A percentile compares a stretch with the other conserved stretches of the same genome.
Conservation (phyloP, 768 basidiomycete species). For the Neoboletus subvelutipes region DNA sequence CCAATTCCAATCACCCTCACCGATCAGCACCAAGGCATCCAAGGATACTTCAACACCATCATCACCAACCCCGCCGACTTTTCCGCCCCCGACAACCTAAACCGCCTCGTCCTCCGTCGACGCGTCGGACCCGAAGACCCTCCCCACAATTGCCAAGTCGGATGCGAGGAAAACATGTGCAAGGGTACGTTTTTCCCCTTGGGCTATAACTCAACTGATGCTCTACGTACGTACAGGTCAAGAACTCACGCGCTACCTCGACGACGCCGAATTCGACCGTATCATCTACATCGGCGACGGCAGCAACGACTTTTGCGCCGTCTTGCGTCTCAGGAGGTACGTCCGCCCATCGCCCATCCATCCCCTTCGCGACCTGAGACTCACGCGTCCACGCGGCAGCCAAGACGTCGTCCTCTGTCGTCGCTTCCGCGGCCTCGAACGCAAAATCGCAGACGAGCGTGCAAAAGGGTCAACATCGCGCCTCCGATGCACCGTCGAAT, state of each 20-base stretch:
- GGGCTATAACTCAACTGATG: neutral
- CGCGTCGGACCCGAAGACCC: slow-evolving; percentile 72
- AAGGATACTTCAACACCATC: slow-evolving; percentile 74
- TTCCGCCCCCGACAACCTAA: slow-evolving; percentile 53
- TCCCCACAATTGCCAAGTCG: slow-evolving; percentile 82
- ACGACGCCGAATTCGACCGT: slow-evolving; percentile 57
- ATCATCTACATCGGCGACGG: slow-evolving; percentile 94
- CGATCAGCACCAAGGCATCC: slow-evolving; percentile 68
- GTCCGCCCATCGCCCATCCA: too few relatives aligned
- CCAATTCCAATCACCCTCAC: neutral
- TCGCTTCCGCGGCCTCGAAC: slow-evolving; percentile 72
- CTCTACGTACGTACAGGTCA: slow-evolving; percentile 66
- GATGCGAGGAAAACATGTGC: slow-evolving; percentile 97
- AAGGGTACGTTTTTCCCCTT: slow-evolving; percentile 57
- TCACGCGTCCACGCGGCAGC: slow-evolving; percentile 35
- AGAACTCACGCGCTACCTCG: slow-evolving; percentile 85
- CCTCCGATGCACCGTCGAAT: slow-evolving; percentile 68
- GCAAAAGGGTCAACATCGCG: slow-evolving; percentile 50
- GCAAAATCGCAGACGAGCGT: slow-evolving; percentile 66
- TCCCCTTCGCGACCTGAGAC: too few relatives aligned
- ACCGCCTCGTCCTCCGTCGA: slow-evolving; percentile 73
- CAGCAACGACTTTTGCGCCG: slow-evolving; percentile 92
- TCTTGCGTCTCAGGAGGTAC: slow-evolving; percentile 75
- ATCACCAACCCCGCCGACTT: slow-evolving; percentile 93
- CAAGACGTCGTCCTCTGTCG: slow-evolving; percentile 85